These are phyloP conservation scores for Dipteronia dyeriana DNA, from an alignment of 345 rosid species.

Conservation along the genomic window DNA sequence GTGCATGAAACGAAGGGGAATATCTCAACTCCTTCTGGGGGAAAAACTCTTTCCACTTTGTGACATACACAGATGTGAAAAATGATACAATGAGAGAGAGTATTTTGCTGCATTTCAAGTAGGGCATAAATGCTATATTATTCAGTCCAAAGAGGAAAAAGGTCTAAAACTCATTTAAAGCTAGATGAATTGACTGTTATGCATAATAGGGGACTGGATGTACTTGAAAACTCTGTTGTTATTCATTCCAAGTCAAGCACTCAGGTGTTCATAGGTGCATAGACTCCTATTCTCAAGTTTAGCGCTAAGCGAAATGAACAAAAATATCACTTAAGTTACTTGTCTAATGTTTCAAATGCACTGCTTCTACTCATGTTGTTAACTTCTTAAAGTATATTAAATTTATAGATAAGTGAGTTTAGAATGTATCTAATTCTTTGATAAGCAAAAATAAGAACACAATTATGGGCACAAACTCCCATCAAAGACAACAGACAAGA, in stretches of 20 bases:
- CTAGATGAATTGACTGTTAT: neutral
- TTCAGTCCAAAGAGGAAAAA: conserved; percentile 10
- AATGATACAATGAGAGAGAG: conserved; percentile 67
- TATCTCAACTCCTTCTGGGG: conserved; percentile 51
- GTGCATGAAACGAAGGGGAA: conserved; percentile 69
- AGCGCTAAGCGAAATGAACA: no score
- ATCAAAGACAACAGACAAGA: no score
- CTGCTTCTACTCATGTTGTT: neutral
- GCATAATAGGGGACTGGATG: neutral
- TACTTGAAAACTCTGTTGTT: neutral
- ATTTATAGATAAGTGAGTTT: no score
- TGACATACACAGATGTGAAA: conserved; percentile 64
- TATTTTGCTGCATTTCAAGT: conserved; percentile 68
- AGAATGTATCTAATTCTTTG: no score
- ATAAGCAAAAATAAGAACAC: no score
- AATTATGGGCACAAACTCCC: no score
- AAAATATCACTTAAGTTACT: neutral
- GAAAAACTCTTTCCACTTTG: conserved; percentile 77
- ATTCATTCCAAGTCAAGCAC: neutral
- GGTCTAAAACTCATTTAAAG: neutral
- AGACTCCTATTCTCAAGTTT: neutral
- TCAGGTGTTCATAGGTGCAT: neutral
- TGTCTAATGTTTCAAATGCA: neutral
- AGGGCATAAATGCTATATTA: conserved; percentile 16
- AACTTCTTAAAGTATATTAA: neutral